Conservation (phyloP, 352 stramenopile genomes). For the Peronospora belbahrii region DNA sequence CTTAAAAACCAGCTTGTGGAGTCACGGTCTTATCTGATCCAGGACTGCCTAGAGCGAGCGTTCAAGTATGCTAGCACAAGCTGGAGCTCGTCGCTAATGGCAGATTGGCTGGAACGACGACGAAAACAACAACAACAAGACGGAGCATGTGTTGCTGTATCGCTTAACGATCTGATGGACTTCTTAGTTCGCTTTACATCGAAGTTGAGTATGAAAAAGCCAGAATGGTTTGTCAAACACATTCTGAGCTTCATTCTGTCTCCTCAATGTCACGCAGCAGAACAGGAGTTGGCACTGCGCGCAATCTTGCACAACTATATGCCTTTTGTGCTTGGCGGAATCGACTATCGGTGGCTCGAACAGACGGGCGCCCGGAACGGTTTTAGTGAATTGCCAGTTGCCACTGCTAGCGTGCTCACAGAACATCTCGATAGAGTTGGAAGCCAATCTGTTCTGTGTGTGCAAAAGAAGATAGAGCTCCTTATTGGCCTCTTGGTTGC, state of each 20-base stretch:
- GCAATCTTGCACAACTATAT: constrained; percentile 37
- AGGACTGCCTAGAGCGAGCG: constrained; percentile 43
- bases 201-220: constrained; percentile 54
- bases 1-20: constrained; percentile 22
- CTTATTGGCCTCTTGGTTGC: constrained; percentile 16
- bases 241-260: constrained; percentile 49
- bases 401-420: constrained; percentile 1
- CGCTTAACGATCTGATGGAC: constrained; percentile 29
- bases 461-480: constrained; percentile 21
- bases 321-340: constrained; percentile 42
- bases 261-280: constrained; percentile 18
- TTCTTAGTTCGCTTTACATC: constrained; percentile 37
- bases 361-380: constrained; percentile 18
- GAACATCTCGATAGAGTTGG: constrained; percentile 18
- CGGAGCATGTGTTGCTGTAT: background rate
- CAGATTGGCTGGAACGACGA: constrained; percentile 19
- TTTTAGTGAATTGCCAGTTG: constrained; percentile 1
- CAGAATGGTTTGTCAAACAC: constrained; percentile 71
- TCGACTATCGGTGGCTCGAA: constrained; percentile 9
- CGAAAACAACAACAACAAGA: constrained; percentile 11
- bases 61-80: constrained; percentile 35
- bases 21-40: constrained; percentile 29
- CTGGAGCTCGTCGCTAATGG: constrained; percentile 37
- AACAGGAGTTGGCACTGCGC: constrained; percentile 24
- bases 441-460: constrained; percentile 12